phyloP scores from a whole-genome alignment of 495 filamentous ascomycete genomes.

The Rhizodiscina lignyota region DNA sequence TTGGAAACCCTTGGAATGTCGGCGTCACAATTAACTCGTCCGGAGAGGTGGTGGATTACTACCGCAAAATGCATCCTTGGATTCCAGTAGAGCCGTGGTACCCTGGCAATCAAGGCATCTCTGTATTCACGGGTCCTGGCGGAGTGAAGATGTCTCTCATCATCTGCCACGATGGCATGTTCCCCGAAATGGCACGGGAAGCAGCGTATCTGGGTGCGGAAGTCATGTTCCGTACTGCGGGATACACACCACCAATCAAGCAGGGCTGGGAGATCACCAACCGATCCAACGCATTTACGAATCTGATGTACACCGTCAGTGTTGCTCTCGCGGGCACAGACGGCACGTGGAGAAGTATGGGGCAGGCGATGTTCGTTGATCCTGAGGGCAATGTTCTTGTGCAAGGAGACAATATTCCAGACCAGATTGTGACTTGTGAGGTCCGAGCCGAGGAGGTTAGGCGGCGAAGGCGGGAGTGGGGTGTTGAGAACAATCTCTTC shows the following conservation, averaged over 20 bases:
- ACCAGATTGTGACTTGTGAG: too few relatives aligned
- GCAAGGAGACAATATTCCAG: too few relatives aligned
- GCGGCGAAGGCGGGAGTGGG: too few relatives aligned
- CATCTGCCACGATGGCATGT: slow-evolving; percentile 11
- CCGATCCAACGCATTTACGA: slow-evolving; percentile 7
- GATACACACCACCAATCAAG: slow-evolving; percentile 10
- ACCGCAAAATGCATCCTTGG: slow-evolving; percentile 12
- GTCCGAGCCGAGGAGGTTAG: too few relatives aligned
- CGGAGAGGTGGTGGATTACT: slow-evolving; percentile 10
- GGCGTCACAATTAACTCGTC: slow-evolving; percentile 7
- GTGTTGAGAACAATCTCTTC: too few relatives aligned
- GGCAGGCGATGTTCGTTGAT: slow-evolving; percentile 9
- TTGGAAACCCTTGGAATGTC: slow-evolving; percentile 10
- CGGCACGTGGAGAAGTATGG: slow-evolving; percentile 10
- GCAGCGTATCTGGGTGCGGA: slow-evolving; percentile 9
- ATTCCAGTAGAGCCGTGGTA: slow-evolving; percentile 12
- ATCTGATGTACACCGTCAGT: slow-evolving; percentile 10
- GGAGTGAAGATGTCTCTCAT: slow-evolving; percentile 9
- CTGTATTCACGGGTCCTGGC: slow-evolving; percentile 5
- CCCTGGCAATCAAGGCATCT: slow-evolving; percentile 8
- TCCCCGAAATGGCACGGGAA: slow-evolving; percentile 12
- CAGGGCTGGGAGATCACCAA: slow-evolving; percentile 10
- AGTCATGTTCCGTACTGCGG: slow-evolving; percentile 8
- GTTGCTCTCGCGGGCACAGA: slow-evolving; percentile 9
- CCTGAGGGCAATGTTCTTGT: slow-evolving; percentile 8